Evolutionary conservation across 148 eudicot genomes (phyloP).

Genomic region (Dianthus caryophyllus): DNA sequence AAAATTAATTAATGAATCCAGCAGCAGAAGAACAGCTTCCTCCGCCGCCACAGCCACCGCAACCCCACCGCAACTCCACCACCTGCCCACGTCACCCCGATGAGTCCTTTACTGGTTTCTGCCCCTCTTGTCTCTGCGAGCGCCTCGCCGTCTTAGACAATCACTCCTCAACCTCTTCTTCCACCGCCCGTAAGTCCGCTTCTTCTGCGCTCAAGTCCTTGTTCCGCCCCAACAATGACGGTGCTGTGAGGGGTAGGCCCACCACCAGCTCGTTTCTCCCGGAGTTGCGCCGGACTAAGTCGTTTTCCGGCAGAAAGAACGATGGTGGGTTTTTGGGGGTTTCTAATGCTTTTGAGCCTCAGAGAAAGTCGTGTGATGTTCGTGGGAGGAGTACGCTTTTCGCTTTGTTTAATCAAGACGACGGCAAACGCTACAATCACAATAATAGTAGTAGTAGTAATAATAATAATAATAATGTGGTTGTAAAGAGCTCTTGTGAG

Average conservation of each 20-base stretch:
- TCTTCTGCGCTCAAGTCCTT: constrained; percentile 33
- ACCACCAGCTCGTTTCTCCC: constrained; percentile 47
- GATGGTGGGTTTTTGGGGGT: constrained; percentile 40
- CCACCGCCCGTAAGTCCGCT: constrained; percentile 41
- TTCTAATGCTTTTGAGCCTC: constrained; percentile 32
- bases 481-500: too few species aligned
- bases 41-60: constrained; percentile 49
- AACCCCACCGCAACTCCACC: constrained; percentile 67
- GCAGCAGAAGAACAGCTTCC: constrained; percentile 45
- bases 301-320: constrained; percentile 72
- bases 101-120: constrained; percentile 81
- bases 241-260: constrained; percentile 17
- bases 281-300: constrained; percentile 67
- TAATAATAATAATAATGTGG: too few species aligned
- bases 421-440: constrained; percentile 1
- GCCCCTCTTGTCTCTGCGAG: constrained; percentile 86
- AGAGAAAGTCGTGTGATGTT: constrained; percentile 43
- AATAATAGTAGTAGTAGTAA: not conserved
- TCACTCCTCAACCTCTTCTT: constrained; percentile 33
- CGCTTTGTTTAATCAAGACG: constrained; percentile 33
- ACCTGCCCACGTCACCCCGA: constrained; percentile 78
- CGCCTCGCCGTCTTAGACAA: constrained; percentile 66
- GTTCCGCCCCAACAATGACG: constrained; percentile 17
- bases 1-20: constrained; percentile 74
- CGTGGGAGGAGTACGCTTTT: constrained; percentile 35